Conservation (phyloP, 1,284 basidiomycete species). For the Pseudomicrostroma phylloplanum region DNA sequence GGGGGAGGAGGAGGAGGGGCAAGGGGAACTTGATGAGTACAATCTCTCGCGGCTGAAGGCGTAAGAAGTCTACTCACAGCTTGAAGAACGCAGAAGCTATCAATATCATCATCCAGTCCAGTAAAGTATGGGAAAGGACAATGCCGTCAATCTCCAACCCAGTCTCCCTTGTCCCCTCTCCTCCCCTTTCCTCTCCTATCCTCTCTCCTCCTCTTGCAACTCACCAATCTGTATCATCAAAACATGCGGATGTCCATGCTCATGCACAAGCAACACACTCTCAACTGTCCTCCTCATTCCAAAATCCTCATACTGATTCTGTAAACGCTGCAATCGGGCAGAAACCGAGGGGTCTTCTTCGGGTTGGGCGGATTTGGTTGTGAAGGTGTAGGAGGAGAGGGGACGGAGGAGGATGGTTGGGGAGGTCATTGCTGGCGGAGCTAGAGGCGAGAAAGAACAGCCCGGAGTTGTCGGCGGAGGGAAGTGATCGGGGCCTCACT, state of each 20-base stretch:
- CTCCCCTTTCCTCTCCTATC: background rate
- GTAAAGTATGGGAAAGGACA: background rate
- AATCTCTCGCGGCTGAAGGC: background rate
- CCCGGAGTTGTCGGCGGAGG: too few species aligned
- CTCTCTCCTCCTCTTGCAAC: conserved; percentile 87
- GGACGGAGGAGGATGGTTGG: conserved; percentile 57
- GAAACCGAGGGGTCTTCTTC: conserved; percentile 94
- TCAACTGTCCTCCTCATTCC: conserved; percentile 88
- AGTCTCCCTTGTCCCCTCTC: background rate
- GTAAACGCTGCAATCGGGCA: conserved; percentile 52
- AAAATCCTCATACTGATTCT: conserved; percentile 93
- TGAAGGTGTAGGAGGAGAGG: conserved; percentile 81
- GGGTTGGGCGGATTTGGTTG: conserved; percentile 87
- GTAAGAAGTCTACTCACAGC: background rate
- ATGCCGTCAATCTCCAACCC: background rate
- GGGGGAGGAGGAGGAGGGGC: background rate
- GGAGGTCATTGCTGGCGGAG: background rate
- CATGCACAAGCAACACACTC: conserved; percentile 88
- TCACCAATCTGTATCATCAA: conserved; percentile 97
- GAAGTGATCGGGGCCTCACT: too few species aligned
- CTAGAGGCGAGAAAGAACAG: too few species aligned
- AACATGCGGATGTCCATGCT: conserved; percentile 62
- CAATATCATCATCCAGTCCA: background rate
- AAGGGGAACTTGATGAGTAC: conserved; percentile 5
- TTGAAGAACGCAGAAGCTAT: conserved; percentile 4